Evolutionary conservation across 1,284 basidiomycete genomes (phyloP).

Genomic region (Cryptococcus deneoformans): DNA sequence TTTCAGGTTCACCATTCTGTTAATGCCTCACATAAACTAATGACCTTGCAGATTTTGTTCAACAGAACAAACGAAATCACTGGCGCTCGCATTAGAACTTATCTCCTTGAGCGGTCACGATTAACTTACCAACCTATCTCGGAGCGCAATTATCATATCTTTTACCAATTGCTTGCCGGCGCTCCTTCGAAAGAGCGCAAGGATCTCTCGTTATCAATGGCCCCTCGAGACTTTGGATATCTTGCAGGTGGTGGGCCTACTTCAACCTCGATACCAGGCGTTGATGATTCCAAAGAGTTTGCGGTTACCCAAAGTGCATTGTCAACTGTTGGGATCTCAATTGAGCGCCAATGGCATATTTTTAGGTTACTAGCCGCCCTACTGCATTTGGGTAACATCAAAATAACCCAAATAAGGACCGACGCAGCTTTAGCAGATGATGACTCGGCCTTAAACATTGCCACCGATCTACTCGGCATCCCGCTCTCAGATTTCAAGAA

Average conservation of each 20-base stretch:
- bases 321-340: constrained; percentile 93
- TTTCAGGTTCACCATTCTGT: neutral
- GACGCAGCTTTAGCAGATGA: constrained; percentile 81
- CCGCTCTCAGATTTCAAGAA: constrained; percentile 94
- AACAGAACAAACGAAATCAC: constrained; percentile 94
- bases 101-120: constrained; percentile 93
- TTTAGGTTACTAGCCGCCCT: constrained; percentile 92
- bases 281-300: constrained; percentile 97
- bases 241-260: constrained; percentile 88
- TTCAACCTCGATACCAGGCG: constrained; percentile 81
- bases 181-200: constrained; percentile 93
- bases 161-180: constrained; percentile 98
- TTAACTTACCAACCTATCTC: constrained; percentile 96
- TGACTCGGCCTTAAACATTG: constrained; percentile 74
- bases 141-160: constrained; percentile 99
- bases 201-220: constrained; percentile 83
- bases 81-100: constrained; percentile 95
- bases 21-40: no score
- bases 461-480: constrained; percentile 87
- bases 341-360: constrained; percentile 97
- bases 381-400: constrained; percentile 95
- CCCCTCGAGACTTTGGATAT: constrained; percentile 82
- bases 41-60: constrained; percentile 74
- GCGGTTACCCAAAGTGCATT: constrained; percentile 88
- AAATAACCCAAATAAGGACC: constrained; percentile 74